Conservation (phyloP, 139 green algal genomes). For the Chloropicon primus region DNA sequence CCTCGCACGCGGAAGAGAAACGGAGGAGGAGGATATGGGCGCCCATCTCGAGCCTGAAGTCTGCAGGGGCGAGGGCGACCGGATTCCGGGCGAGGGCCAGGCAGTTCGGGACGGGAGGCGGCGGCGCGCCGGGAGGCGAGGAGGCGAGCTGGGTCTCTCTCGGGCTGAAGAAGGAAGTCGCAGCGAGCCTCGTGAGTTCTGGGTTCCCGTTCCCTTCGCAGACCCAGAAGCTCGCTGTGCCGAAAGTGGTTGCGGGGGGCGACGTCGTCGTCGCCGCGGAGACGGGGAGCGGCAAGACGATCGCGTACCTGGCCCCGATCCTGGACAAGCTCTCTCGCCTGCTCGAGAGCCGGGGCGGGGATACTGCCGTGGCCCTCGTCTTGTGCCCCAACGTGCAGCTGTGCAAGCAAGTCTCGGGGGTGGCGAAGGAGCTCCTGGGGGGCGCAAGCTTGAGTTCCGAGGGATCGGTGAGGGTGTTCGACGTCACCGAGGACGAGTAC, state of each 20-base stretch:
- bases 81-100: neutral
- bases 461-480: neutral
- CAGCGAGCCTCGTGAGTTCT: neutral
- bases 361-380: conserved; percentile 53
- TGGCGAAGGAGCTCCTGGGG: conserved; percentile 11
- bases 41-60: too few species aligned
- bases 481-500: conserved; percentile 30
- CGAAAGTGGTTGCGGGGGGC: conserved; percentile 31
- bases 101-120: too few species aligned
- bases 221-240: conserved; percentile 42
- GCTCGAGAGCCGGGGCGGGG: conserved; percentile 13
- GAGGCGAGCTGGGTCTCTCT: neutral
- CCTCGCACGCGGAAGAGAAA: too few species aligned
- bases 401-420: conserved; percentile 59
- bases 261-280: conserved; percentile 81
- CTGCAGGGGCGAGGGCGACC: too few species aligned
- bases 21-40: too few species aligned
- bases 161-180: neutral
- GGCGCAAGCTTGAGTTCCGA: too few species aligned
- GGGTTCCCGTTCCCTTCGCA: neutral
- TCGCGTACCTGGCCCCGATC: conserved; percentile 79
- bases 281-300: conserved; percentile 93
- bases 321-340: conserved; percentile 20
- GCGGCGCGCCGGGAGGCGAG: too few species aligned
- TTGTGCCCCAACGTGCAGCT: conserved; percentile 76